phyloP scores from a whole-genome alignment of 225 moss, liverwort and hornwort genomes.

The Ulota crispa region DNA sequence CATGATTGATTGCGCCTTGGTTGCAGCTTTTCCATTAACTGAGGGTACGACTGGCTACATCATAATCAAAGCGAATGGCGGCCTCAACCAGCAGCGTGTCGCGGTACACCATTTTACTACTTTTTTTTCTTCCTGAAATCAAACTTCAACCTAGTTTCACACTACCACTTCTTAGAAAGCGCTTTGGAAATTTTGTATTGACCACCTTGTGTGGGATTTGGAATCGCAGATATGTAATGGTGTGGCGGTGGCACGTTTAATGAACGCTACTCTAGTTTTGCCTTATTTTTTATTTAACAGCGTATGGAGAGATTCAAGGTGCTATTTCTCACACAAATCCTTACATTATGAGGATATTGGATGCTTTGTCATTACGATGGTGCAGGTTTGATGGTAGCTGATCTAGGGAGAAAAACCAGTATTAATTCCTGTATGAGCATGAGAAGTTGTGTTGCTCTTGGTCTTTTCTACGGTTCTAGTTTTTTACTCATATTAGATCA shows the following conservation, averaged over 20 bases:
- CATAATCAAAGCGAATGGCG: conserved; percentile 87
- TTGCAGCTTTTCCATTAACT: conserved; percentile 61
- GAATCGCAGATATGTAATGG: conserved; percentile 83
- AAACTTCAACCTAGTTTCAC: not conserved
- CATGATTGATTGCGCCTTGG: conserved; percentile 12
- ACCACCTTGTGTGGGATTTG: conserved; percentile 9
- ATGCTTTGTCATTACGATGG: not conserved
- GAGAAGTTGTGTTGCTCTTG: not conserved
- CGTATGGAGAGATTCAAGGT: conserved; percentile 95
- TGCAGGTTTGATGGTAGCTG: not conserved
- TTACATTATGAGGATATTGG: not conserved
- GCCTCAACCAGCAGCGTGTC: conserved; percentile 98
- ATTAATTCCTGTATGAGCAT: not conserved
- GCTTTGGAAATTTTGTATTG: not conserved
- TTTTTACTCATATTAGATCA: not conserved
- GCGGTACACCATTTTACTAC: conserved; percentile 47
- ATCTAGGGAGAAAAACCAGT: not conserved
- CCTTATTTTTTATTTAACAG: conserved; percentile 82
- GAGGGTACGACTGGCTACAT: conserved; percentile 73
- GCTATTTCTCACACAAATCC: conserved; percentile 6
- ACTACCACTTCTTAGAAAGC: not conserved
- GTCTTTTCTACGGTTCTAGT: not conserved
- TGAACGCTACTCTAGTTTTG: conserved; percentile 93
- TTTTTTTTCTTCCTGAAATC: conserved; percentile 9
- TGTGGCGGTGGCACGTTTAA: conserved; percentile 84